Base-by-base conservation (phyloP, 2,329 filamentous ascomycete species). In the Fusarium nurragi region DNA sequence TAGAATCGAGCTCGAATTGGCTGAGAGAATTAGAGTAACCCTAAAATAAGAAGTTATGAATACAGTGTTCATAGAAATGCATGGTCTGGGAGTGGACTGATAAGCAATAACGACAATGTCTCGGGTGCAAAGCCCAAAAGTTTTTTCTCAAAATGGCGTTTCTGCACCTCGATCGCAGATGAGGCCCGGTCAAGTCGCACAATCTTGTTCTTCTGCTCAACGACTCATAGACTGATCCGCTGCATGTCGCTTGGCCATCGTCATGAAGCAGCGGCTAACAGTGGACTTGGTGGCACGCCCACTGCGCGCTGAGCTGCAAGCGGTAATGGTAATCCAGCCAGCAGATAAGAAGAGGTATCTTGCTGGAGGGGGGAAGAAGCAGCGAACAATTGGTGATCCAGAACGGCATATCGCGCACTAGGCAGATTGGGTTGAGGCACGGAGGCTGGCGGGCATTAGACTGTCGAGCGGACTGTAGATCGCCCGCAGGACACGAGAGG, bases 261-360 rank as follows among this genome's bases (percentile, higher is more conserved):
- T 65, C 63, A 65, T 64, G 48, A 66, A 65, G 63, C 48, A 67
- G 63, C 63, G 63, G 63, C 28, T 65, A 65, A 65, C 18, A 64
- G 63, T 65, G 63, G 63, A 41, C 19, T 54, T 26, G 37, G 26
- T 34, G 47, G 25, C 40, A 65, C 53, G 52, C 36, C 48, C 32
- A 19, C 25, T 39, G 30, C 37, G 34, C 44, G 23, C 30, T 36
- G 44, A 43, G 38, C 57, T 66, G 62, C 59, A 67, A 67, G 34
- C 63, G 53, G 63, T n/a, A 59, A 47, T 34, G 16, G 32, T n/a
- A 18, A 34, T 28, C 25, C 39, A 39, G 13, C 12, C 14, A 32
- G 39, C 54, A 41, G 48, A 51, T 44, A 23, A 50, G 18, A 38
- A 46, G 23, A 54, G 23, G 45, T 52, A 48, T 50, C 28, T 28